Percentiles rank a stretch among this genome's conserved stretches.
Conservation (phyloP, 2,329 filamentous ascomycete species). For the Didymella pinodella region DNA sequence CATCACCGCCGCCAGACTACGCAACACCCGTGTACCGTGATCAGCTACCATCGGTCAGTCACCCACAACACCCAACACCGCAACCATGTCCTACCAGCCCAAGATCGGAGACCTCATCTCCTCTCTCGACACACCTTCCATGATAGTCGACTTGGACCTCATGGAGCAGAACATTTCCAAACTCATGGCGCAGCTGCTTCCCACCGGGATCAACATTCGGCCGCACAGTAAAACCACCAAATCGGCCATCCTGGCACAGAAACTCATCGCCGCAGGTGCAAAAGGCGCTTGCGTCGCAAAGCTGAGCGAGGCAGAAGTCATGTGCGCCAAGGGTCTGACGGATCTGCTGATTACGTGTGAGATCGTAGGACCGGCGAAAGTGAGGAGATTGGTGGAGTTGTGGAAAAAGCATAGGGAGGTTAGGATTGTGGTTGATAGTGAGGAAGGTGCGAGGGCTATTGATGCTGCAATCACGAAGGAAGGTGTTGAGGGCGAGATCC, state of each 20-base stretch:
- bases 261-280: constrained; percentile 57
- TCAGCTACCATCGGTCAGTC: neutral
- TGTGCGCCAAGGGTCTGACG: constrained; percentile 55
- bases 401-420: constrained; percentile 51
- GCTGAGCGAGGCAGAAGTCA: constrained; percentile 54
- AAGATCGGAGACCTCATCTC: constrained; percentile 55
- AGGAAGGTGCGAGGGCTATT: constrained; percentile 56
- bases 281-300: constrained; percentile 63
- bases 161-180: constrained; percentile 62
- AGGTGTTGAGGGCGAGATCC: constrained; percentile 51
- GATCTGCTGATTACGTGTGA: constrained; percentile 63
- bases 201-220: constrained; percentile 57
- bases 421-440: constrained; percentile 60
- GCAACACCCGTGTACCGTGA: neutral
- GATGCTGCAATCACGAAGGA: constrained; percentile 52
- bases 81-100: constrained; percentile 49
- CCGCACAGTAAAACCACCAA: constrained; percentile 65
- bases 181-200: constrained; percentile 56
- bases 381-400: constrained; percentile 56
- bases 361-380: constrained; percentile 58
- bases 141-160: constrained; percentile 62
- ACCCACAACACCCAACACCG: neutral
- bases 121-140: constrained; percentile 63
- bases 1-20: neutral
- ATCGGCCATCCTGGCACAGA: constrained; percentile 55